Evolutionary conservation across 768 basidiomycete genomes (phyloP), one percentile per base, ranked within the genome.

Genomic region (Tulasnella sp.): DNA sequence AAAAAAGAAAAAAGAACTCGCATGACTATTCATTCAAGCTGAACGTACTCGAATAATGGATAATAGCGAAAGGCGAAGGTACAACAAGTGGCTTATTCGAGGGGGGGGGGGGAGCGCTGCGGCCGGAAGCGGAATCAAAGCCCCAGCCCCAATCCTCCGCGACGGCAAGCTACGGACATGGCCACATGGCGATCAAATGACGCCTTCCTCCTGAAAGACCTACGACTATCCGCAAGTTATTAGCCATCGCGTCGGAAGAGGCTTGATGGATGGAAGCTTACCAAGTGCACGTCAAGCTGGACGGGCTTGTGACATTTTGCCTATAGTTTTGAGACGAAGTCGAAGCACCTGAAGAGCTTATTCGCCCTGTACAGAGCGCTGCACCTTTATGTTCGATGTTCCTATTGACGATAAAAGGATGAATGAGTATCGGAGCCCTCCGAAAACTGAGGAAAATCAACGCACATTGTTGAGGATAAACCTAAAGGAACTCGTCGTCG

Each of bases 71-170:
- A 24, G 60, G 60, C 31, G 31, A 4, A 64, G 60, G 60, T 64
- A 64, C 60, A 64, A 11, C 4, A 64, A 28, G 24, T 31, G n/a
- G 60, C 60, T 58, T 28, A 58, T 58, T 64, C n/a, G 60, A 14
- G 60, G 31, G 31, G n/a, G 3, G 58, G 20, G 31, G 16, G n/a
- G n/a, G n/a, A n/a, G 48, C 22, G 48, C 48, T 64, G 60, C 60
- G n/a, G 60, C 60, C n/a, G 60, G 60, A 64, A 64, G 60, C 60
- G 60, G 60, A 64, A 64, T 64, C 60, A 64, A 64, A 64, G 60
- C 9, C 60, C 60, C 22, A 64, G 31, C n/a, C 60, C 60, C 60
- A 64, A 64, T 28, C 60, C 60, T 64, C 60, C 60, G 60, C 60
- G 60, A 18, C 60, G 60, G 60, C 60, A 64, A n/a, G n/a, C 60